Evolutionary conservation across 768 basidiomycete genomes (phyloP), one percentile per base, ranked within the genome.

Genomic region (Pulveroboletus ravenelii): DNA sequence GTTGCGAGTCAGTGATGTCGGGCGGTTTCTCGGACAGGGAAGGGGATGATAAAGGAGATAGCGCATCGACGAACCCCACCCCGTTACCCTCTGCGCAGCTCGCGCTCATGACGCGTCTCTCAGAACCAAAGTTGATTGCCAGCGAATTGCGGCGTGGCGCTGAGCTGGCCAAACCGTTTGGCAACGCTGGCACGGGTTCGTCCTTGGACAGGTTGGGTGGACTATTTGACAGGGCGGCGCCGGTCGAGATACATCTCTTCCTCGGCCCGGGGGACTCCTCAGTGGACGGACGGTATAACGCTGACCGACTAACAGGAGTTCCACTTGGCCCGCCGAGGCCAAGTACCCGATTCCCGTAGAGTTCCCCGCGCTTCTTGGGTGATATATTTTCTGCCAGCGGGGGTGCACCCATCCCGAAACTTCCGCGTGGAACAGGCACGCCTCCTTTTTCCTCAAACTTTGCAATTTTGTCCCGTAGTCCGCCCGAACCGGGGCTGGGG

Each of bases 401-500:
- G 3, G 85, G 84, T 10, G 78, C 78, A 14, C 84, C 84, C 55
- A 86, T 69, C 18, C 79, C 86, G 67, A 88, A 87, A 54, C 84
- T 82, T 5, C 84, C 84, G 43, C 85, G 74, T n/a, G 88, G 89
- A 34, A 80, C 79, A 14, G 88, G 88, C 1, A 83, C 74, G 10
- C 81, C 86, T 46, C 89, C 89, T 63, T 87, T 84, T 68, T 75
- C 76, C 68, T 91, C 89, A 51, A 91, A 91, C 54, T 78, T 82
- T 18, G 88, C 87, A 55, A 90, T 90, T 71, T 81, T 89, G 63
- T 85, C 87, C 18, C 79, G 72, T 10, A 80, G 67, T 10, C 64
- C 68, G 35, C 70, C 61, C 5, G 63, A 53, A 25, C 63, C 62
- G 3, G 62, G 46, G 37, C 47, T 62, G 41, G 63, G 67, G 37